A percentile compares a stretch with the other conserved stretches of the same genome.
Evolutionary conservation across 495 filamentous ascomycete genomes (phyloP).

Genomic region (Hyaloscypha variabilis): DNA sequence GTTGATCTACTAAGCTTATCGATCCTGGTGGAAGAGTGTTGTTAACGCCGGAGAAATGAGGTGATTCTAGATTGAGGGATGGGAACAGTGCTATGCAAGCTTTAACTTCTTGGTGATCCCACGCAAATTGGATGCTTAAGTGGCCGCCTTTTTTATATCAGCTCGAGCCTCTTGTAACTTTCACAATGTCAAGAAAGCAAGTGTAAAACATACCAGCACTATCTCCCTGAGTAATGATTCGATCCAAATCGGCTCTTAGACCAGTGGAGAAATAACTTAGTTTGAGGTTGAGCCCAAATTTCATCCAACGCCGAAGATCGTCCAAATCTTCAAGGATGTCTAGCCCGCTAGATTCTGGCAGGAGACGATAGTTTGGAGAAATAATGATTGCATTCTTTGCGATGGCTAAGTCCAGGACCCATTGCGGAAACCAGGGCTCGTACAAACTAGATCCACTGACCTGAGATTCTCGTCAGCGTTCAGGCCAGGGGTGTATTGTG

Average conservation of each 20-base stretch:
- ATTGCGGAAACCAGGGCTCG: slow-evolving; percentile 20
- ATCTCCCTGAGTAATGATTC: slow-evolving; percentile 14
- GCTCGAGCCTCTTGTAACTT: no score
- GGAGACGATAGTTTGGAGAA: slow-evolving; percentile 52
- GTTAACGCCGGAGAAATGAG: no score
- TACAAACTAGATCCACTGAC: slow-evolving; percentile 16
- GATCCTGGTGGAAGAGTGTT: no score
- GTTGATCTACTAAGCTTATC: no score
- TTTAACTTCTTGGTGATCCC: not conserved
- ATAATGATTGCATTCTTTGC: slow-evolving; percentile 44
- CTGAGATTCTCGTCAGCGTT: not conserved
- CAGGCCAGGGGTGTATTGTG: no score
- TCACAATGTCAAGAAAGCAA: slow-evolving; percentile 36
- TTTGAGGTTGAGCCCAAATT: not conserved
- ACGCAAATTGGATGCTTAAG: slow-evolving; percentile 10
- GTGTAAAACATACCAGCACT: slow-evolving; percentile 37
- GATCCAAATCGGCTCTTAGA: slow-evolving; percentile 12
- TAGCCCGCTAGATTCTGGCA: slow-evolving; percentile 49
- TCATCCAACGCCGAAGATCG: slow-evolving; percentile 54
- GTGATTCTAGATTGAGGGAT: no score
- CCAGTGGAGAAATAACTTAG: not conserved
- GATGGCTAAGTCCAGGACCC: slow-evolving; percentile 21
- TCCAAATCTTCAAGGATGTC: slow-evolving; percentile 52
- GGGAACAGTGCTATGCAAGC: slow-evolving; percentile 2
- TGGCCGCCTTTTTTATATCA: slow-evolving; percentile 21